A percentile compares a stretch with the other conserved stretches of the same genome.
These are phyloP conservation scores for Plantago coronopus DNA, from an alignment of 305 asterid genomes.

Conservation along the genomic window DNA sequence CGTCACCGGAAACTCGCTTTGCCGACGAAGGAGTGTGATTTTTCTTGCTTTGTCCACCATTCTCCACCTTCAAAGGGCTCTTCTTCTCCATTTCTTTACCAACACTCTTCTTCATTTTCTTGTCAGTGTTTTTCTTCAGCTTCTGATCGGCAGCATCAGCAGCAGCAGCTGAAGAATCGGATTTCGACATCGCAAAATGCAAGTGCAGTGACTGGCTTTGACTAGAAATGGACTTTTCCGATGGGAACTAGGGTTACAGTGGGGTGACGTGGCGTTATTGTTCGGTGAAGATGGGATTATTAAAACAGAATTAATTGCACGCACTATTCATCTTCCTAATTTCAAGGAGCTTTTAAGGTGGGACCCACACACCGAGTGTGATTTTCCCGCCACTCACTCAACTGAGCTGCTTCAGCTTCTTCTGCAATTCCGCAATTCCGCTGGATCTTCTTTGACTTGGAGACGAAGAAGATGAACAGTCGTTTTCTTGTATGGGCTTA, in stretches of 20 bases:
- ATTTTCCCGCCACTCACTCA: neutral
- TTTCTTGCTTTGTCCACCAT: too few species aligned
- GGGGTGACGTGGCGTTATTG: neutral
- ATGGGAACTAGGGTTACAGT: neutral
- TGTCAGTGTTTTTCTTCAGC: too few species aligned
- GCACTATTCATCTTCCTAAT: neutral
- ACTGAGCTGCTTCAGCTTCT: neutral
- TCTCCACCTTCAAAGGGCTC: neutral
- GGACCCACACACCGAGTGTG: neutral
- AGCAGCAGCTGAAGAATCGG: neutral
- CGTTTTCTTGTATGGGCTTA: neutral
- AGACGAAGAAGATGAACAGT: neutral
- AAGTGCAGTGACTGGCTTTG: neutral
- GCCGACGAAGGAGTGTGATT: neutral
- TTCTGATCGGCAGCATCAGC: neutral
- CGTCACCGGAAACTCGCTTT: neutral
- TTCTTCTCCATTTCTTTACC: slow-evolving; percentile 27
- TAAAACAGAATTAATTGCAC: neutral
- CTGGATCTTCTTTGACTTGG: too few species aligned
- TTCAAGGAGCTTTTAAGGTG: neutral
- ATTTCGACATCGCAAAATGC: neutral
- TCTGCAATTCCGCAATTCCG: too few species aligned
- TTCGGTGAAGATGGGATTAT: neutral
- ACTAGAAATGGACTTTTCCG: neutral
- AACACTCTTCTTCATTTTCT: neutral